These are phyloP conservation scores for Boechera retrofracta DNA, from an alignment of 345 rosid species.

Conservation along the genomic window DNA sequence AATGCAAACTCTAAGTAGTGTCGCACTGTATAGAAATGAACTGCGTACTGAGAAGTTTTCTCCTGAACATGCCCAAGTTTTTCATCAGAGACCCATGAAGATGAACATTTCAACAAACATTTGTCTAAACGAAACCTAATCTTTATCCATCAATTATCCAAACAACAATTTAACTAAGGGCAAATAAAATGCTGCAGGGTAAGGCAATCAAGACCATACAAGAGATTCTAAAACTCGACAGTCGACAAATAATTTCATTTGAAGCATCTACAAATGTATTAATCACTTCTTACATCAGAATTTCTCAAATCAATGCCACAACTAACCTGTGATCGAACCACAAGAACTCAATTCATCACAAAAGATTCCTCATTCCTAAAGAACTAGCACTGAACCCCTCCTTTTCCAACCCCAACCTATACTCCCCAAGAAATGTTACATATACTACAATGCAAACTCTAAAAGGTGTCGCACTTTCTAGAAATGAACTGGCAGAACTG, in stretches of 20 bases:
- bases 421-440: neutral
- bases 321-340: neutral
- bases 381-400: neutral
- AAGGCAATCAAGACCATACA: slow-evolving; percentile 24
- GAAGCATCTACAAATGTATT: neutral
- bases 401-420: neutral
- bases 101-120: neutral
- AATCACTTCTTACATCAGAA: neutral
- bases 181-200: neutral
- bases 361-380: neutral
- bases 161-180: neutral
- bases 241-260: neutral
- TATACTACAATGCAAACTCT: slow-evolving; percentile 4
- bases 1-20: slow-evolving; percentile 1
- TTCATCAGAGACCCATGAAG: neutral
- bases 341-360: slow-evolving; percentile 19
- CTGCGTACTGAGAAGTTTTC: neutral
- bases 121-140: neutral
- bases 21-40: slow-evolving; percentile 2
- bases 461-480: neutral
- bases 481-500: neutral
- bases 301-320: neutral
- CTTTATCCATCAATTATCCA: neutral
- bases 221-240: slow-evolving; percentile 7
- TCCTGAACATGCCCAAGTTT: neutral